These are phyloP conservation scores for Hypoxylon sp. DNA, from an alignment of 2,329 filamentous ascomycete genomes.

Conservation along the genomic window DNA sequence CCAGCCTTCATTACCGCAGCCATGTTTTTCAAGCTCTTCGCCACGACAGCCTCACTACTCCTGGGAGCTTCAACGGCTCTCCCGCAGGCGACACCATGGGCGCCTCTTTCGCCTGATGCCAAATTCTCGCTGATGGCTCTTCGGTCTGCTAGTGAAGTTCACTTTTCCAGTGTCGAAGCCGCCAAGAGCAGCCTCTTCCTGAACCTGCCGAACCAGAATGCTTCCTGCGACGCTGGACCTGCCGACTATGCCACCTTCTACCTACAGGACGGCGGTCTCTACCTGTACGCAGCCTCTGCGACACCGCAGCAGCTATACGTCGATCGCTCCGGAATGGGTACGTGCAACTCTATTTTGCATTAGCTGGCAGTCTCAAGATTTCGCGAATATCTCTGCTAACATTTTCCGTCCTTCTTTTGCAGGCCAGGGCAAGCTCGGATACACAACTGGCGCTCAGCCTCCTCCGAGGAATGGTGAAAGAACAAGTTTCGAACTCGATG, in stretches of 20 bases:
- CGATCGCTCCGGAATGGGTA: slow-evolving; percentile 73
- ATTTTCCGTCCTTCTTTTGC: not conserved
- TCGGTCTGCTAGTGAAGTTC: slow-evolving; percentile 64
- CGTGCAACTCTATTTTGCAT: slow-evolving; percentile 36
- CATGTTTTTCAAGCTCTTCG: slow-evolving; percentile 66
- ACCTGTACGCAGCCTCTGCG: slow-evolving; percentile 62
- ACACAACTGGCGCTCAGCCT: slow-evolving; percentile 62
- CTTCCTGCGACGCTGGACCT: slow-evolving; percentile 62
- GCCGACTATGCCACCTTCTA: slow-evolving; percentile 65
- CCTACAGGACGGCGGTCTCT: slow-evolving; percentile 63
- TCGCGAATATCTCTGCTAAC: not conserved
- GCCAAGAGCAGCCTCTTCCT: slow-evolving; percentile 61
- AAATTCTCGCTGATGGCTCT: slow-evolving; percentile 67
- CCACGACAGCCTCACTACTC: slow-evolving; percentile 62
- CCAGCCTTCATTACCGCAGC: not conserved
- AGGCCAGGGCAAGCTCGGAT: slow-evolving; percentile 69
- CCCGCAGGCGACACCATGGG: slow-evolving; percentile 42
- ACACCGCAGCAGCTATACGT: slow-evolving; percentile 66
- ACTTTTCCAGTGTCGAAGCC: slow-evolving; percentile 64
- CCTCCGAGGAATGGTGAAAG: slow-evolving; percentile 61
- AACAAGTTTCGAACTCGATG: slow-evolving; percentile 63
- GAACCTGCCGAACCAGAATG: slow-evolving; percentile 61
- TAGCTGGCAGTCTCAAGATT: not conserved
- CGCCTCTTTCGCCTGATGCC: slow-evolving; percentile 43
- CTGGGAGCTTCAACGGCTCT: slow-evolving; percentile 55